A percentile compares a stretch with the other conserved stretches of the same genome.
Conservation (phyloP, 2,329 filamentous ascomycete genomes). For the Pyrenochaeta sp. region DNA sequence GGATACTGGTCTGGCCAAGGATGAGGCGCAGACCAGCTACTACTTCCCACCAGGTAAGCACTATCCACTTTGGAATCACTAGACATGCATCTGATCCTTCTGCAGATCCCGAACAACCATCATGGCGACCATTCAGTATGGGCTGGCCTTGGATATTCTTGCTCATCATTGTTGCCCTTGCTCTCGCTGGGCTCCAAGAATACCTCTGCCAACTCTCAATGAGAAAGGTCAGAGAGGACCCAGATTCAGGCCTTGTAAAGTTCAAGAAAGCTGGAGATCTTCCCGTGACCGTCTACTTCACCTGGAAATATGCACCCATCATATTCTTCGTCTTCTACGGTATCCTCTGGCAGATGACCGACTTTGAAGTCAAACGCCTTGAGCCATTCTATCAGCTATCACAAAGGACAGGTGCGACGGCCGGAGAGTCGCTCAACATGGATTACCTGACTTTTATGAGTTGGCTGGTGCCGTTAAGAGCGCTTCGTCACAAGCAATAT, state of each 20-base stretch:
- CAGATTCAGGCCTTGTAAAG: constrained; percentile 33
- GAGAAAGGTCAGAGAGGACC: constrained; percentile 21
- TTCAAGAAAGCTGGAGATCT: constrained; percentile 41
- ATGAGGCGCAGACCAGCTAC: constrained; percentile 44
- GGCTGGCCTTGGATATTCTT: constrained; percentile 45
- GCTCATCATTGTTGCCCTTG: constrained; percentile 43
- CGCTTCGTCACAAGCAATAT: constrained; percentile 69
- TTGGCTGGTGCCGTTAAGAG: constrained; percentile 69
- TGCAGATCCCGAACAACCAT: constrained; percentile 48
- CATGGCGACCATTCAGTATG: constrained; percentile 51
- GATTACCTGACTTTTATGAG: constrained; percentile 75
- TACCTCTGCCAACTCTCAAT: constrained; percentile 47
- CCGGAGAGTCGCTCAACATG: constrained; percentile 69
- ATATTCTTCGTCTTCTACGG: constrained; percentile 58
- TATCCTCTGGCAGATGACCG: constrained; percentile 58
- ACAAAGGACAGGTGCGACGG: constrained; percentile 44
- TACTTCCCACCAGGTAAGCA: constrained; percentile 44
- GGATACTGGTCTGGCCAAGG: constrained; percentile 19
- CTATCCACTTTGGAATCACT: neutral
- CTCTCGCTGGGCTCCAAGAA: constrained; percentile 46
- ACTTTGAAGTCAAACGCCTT: constrained; percentile 60
- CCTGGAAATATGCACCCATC: constrained; percentile 52
- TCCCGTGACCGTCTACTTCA: constrained; percentile 40
- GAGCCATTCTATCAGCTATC: constrained; percentile 58
- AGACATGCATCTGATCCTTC: neutral